Base-by-base conservation (phyloP, 192 early-diverging fungal genomes). In the Coemansia nantahalensis region DNA sequence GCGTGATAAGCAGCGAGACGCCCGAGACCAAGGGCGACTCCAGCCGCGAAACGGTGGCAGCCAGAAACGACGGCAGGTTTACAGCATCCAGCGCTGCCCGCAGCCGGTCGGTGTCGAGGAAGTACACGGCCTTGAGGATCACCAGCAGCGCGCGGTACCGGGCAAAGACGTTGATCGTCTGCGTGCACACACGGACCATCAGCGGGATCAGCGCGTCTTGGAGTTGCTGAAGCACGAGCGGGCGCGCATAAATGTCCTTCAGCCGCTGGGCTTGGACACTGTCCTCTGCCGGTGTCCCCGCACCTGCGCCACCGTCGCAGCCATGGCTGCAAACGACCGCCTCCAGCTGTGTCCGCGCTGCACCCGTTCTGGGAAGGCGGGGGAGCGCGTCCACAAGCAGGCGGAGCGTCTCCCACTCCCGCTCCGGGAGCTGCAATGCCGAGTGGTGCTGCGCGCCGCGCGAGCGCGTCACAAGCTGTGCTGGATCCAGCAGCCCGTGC, bases 131-230 rank as follows among this genome's bases (percentile, higher is more conserved):
- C 53, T 83, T 86, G 9, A 86, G 70, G 16, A 85, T 41, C 8
- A 79, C 79, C 51, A 85, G 79, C 12, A 86, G 74, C 2, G 85
- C 66, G 16, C 82, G 71, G 56, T 90, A 84, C 9, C 89, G 83
- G 6, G 86, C 68, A 19, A 59, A 62, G 5, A 78, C 43, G 39
- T 89, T 83, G 11, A 88, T 83, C 0, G 86, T 88, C 0, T 83
- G 79, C 1, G 77, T 59, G 52, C 89, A 90, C 1, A 92, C 79
- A 38, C 87, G 82, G 26, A 90, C 71, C 48, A 91, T 39, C 13
- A 88, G 68, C 8, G 91, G 91, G 8, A 91, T 58, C 16, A 90
- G 43, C n/a, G 63, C 39, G 18, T 54, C 26, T 38, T 60, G 68
- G 16, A 71, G 22, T 39, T 62, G 66, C 33, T 69, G 35, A 12